Percentiles rank a stretch among this genome's conserved stretches.
Conservation (phyloP, 2,329 filamentous ascomycete genomes). For the Didymella segeticola region DNA sequence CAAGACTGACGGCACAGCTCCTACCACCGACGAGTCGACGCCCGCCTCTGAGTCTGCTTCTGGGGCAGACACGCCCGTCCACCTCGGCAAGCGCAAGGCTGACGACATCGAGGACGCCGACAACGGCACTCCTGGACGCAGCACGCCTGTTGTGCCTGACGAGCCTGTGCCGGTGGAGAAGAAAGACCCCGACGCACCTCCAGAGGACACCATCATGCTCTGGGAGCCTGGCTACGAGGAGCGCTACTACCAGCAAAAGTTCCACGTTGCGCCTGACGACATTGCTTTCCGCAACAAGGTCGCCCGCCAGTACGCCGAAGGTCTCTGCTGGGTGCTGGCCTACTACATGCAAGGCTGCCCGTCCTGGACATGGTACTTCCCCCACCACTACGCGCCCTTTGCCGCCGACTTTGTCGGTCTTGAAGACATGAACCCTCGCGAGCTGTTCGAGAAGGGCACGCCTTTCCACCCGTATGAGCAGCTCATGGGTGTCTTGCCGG, state of each 20-base stretch:
- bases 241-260: slow-evolving; percentile 97
- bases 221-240: slow-evolving; percentile 97
- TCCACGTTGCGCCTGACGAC: slow-evolving; percentile 81
- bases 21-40: slow-evolving; percentile 32
- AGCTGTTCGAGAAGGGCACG: slow-evolving; percentile 80
- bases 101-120: slow-evolving; percentile 70
- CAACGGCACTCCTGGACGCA: slow-evolving; percentile 65
- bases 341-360: slow-evolving; percentile 99
- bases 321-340: slow-evolving; percentile 89
- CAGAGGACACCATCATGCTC: slow-evolving; percentile 81
- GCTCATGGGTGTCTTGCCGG: slow-evolving; percentile 95
- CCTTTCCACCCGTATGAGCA: slow-evolving; percentile 94
- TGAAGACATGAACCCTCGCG: slow-evolving; percentile 68
- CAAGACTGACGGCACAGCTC: slow-evolving; percentile 40
- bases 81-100: slow-evolving; percentile 78
- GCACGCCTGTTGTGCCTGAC: slow-evolving; percentile 59
- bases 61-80: slow-evolving; percentile 54
- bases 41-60: slow-evolving; percentile 36
- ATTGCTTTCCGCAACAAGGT: slow-evolving; percentile 88
- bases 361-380: slow-evolving; percentile 99
- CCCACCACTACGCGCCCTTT: slow-evolving; percentile 97
- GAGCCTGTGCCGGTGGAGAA: slow-evolving; percentile 54
- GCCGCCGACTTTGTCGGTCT: slow-evolving; percentile 92
- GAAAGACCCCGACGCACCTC: slow-evolving; percentile 61
- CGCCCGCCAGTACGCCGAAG: slow-evolving; percentile 89